These are phyloP conservation scores for Salix dunnii DNA, from an alignment of 345 rosid species.

Conservation along the genomic window DNA sequence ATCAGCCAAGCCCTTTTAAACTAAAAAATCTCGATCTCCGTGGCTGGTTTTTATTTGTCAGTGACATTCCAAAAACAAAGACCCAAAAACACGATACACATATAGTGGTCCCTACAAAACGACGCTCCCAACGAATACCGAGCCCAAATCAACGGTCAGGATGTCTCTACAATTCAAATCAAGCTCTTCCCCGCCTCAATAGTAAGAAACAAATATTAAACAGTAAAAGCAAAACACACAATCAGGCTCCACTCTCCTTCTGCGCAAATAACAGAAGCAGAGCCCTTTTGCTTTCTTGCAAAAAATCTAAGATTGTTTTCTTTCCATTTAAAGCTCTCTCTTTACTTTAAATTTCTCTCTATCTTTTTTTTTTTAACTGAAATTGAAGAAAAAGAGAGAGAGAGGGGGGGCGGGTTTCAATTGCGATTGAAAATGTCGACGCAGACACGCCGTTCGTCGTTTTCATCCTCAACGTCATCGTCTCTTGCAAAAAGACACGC, in stretches of 20 bases:
- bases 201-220: slow-evolving; percentile 3
- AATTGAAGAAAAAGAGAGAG: not conserved
- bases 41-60: slow-evolving; percentile 10
- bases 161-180: slow-evolving; percentile 2
- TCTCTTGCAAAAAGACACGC: slow-evolving; percentile 47
- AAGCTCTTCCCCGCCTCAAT: slow-evolving; percentile 9
- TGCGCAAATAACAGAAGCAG: not conserved
- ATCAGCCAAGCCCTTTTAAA: not conserved
- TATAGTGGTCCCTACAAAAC: slow-evolving; percentile 3
- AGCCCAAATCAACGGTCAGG: slow-evolving; percentile 7
- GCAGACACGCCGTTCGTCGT: slow-evolving; percentile 39
- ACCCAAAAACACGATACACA: not conserved
- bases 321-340: not conserved
- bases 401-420: not conserved
- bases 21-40: not conserved
- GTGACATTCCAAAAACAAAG: not conserved
- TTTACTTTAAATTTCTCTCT: not conserved
- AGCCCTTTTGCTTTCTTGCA: not conserved
- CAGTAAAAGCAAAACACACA: slow-evolving; percentile 6
- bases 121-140: slow-evolving; percentile 4
- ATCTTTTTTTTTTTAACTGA: not conserved
- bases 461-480: slow-evolving; percentile 47
- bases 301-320: not conserved
- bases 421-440: slow-evolving; percentile 21
- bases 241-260: not conserved